Base-by-base conservation (phyloP, 768 basidiomycete species). In the Jaapia argillacea region DNA sequence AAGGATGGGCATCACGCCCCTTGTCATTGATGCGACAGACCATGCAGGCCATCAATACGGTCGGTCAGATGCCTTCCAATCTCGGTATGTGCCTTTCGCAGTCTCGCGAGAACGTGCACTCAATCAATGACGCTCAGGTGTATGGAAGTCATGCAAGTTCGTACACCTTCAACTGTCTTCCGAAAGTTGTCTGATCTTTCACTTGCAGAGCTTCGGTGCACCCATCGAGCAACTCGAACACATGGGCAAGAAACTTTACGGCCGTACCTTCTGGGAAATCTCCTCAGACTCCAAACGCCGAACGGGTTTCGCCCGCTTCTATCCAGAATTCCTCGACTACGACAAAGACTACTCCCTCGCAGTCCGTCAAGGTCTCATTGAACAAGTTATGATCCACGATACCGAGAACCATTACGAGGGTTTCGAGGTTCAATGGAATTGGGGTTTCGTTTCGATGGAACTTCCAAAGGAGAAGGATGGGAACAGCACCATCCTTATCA, bases 11-110 rank as follows among this genome's bases (percentile, higher is more conserved):
- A 45, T 45, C 20, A 20, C 24, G 16, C 44, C 44, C 22, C 24
- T 45, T 5, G 44, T 45, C 24, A 35, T 45, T 20, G 44, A 45
- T 24, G 25, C 44, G n/a, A 26, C 24, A 2, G 44, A 45, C 20
- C 38, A 45, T 28, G 44, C 44, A 21, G 39, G 26, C n/a, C 44
- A 45, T 23, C n/a, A 45, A 35, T 45, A 45, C 20, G 44, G 44
- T 4, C 14, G 44, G 21, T 45, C 44, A 10, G 44, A 45, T 33
- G 44, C 44, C 10, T 45, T 45, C 21, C 44, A 45, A 20, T 42
- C 38, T 31, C 33, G 28, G 28, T 33, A 33, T 10, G 28, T 33
- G 10, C 16, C 28, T 16, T 10, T 33, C 28, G 10, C 28, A 33
- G 10, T 33, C 28, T 16, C 28, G 16, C 28, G 28, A 10, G 28